Evolutionary conservation across 2,329 filamentous ascomycete species (phyloP), one percentile per base, ranked within the genome.

Genomic region (Parastagonospora nodorum): DNA sequence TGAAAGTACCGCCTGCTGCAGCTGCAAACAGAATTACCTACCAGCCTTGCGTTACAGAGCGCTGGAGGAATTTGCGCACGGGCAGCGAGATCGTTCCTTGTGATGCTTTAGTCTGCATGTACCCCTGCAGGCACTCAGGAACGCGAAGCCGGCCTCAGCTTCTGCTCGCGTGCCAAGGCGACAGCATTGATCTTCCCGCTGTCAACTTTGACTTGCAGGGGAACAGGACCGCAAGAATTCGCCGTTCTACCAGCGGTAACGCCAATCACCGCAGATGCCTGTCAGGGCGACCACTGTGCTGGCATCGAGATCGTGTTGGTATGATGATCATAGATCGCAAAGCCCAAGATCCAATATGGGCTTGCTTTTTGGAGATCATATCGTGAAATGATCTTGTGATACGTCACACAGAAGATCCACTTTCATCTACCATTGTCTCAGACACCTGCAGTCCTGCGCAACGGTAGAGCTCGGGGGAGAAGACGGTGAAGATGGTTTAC

Each of bases 151-250:
- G 12, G 14, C n/a, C 28, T 16, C 24, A 11, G 19, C 19, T 29
- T 27, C 28, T 2, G 10, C 16, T 28, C 31, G 33, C 10, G 27
- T 38, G 35, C 35, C 33, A 45, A 45, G 42, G 15, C 9, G 24
- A 8, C 12, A n/a, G 31, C 33, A 28, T 36, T 36, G 24, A 29
- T 15, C 32, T 31, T 45, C n/a, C 33, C 27, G 42, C 42, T 45
- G 42, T 37, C 42, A 45, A 37, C 11, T 45, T 16, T 37, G 19
- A 45, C 35, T 37, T 30, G 32, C 42, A 38, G 27, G 33, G 19
- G 38, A n/a, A 24, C 11, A 28, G 12, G 15, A 29, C 24, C 16
- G 24, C 12, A 7, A n/a, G 10, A 11, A 2, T 32, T 32, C 30
- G 19, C 37, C 37, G 16, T 39, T 2, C 16, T 39, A 11, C 6